Conservation (phyloP, 2,329 filamentous ascomycete genomes). For the Zelopaecilomyces penicillatus region DNA sequence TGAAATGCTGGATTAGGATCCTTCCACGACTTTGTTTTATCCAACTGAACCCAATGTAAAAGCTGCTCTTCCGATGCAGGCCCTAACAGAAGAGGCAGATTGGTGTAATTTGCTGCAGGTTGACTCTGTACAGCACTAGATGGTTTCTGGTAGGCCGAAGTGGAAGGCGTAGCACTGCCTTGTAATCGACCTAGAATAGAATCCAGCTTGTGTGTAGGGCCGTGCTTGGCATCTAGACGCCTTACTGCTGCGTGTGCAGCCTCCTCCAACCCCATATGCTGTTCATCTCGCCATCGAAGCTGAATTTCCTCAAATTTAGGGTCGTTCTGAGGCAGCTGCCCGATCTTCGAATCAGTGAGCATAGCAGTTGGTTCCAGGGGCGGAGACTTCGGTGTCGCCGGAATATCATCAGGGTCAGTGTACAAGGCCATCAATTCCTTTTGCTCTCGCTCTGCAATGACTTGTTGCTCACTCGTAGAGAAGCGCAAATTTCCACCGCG, state of each 20-base stretch:
- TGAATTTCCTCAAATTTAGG: slow-evolving; percentile 40
- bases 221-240: slow-evolving; percentile 32
- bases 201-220: slow-evolving; percentile 29
- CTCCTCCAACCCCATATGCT: slow-evolving; percentile 34
- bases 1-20: slow-evolving; percentile 30
- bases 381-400: slow-evolving; percentile 48
- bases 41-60: slow-evolving; percentile 35
- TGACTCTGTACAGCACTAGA: slow-evolving; percentile 8
- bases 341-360: slow-evolving; percentile 19
- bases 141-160: slow-evolving; percentile 9
- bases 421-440: slow-evolving; percentile 56
- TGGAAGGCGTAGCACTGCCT: slow-evolving; percentile 11
- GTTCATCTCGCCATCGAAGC: slow-evolving; percentile 39
- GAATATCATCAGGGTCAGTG: slow-evolving; percentile 44
- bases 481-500: slow-evolving; percentile 45
- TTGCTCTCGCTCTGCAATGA: slow-evolving; percentile 48
- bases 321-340: slow-evolving; percentile 30
- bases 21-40: slow-evolving; percentile 34
- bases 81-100: slow-evolving; percentile 22
- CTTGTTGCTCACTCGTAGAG: slow-evolving; percentile 46
- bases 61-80: slow-evolving; percentile 32
- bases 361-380: slow-evolving; percentile 22
- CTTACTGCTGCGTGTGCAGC: slow-evolving; percentile 35
- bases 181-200: slow-evolving; percentile 31
- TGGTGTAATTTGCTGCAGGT: slow-evolving; percentile 11